Evolutionary conservation across 495 filamentous ascomycete genomes (phyloP).

Genomic region (Friedmanniomyces endolithicus): DNA sequence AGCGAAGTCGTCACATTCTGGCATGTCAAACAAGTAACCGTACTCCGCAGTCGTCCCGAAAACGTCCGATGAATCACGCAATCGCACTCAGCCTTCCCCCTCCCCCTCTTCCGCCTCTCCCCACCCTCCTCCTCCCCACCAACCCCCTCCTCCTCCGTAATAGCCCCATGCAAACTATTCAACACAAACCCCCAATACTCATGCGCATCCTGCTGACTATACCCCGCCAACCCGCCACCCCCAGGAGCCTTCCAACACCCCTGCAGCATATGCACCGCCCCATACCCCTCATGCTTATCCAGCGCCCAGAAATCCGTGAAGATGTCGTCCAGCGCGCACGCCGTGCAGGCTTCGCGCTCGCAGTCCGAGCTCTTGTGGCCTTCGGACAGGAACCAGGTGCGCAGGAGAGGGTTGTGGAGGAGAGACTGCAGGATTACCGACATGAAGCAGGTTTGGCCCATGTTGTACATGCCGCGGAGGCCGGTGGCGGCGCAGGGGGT

Average conservation of each 20-base stretch:
- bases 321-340: slow-evolving; percentile 80
- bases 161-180: slow-evolving; percentile 67
- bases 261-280: slow-evolving; percentile 65
- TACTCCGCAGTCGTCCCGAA: slow-evolving; percentile 75
- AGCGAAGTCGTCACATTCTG: slow-evolving; percentile 61
- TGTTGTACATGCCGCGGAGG: slow-evolving; percentile 82
- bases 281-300: slow-evolving; percentile 73
- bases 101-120: not conserved
- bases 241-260: slow-evolving; percentile 73
- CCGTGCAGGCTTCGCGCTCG: slow-evolving; percentile 54
- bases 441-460: slow-evolving; percentile 88
- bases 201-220: slow-evolving; percentile 87
- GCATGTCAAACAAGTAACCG: slow-evolving; percentile 76
- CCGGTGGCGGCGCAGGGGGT: slow-evolving; percentile 59
- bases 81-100: slow-evolving; percentile 44
- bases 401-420: slow-evolving; percentile 75
- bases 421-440: slow-evolving; percentile 80
- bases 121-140: slow-evolving; percentile 11
- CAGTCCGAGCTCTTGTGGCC: slow-evolving; percentile 66
- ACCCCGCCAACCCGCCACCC: slow-evolving; percentile 60
- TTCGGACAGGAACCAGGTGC: slow-evolving; percentile 75
- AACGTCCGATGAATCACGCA: slow-evolving; percentile 86
- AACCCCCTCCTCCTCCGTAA: slow-evolving; percentile 32
- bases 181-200: slow-evolving; percentile 90
- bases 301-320: slow-evolving; percentile 77